phyloP scores from a whole-genome alignment of 192 early-diverging fungal genomes.

The Mortierella alpina region DNA sequence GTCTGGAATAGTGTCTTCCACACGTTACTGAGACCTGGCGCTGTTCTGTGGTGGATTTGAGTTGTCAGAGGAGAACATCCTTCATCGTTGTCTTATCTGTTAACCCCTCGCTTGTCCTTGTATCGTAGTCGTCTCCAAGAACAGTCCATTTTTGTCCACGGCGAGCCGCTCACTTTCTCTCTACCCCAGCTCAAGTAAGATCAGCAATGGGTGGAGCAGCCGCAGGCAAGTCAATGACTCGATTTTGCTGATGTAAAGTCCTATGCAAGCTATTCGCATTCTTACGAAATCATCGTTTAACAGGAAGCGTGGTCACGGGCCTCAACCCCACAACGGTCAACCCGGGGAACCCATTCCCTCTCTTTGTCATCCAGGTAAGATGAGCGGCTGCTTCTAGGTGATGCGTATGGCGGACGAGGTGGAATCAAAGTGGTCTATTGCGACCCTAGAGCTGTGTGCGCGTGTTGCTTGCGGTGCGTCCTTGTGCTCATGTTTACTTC shows the following conservation, averaged over 20 bases:
- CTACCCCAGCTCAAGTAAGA: neutral
- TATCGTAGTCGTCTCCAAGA: neutral
- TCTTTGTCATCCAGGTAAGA: conserved; percentile 84
- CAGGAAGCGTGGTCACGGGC: conserved; percentile 72
- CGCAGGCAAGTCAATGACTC: neutral
- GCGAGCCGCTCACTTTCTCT: neutral
- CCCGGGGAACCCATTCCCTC: conserved; percentile 64
- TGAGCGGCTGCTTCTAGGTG: neutral
- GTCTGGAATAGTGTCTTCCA: too few relatives aligned
- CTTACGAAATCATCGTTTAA: neutral
- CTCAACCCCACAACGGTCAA: conserved; percentile 69
- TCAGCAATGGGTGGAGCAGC: neutral
- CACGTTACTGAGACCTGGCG: too few relatives aligned
- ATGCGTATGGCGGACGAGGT: neutral
- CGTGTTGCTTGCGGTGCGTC: neutral
- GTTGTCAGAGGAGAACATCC: too few relatives aligned
- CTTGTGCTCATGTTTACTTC: too few relatives aligned
- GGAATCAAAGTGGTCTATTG: neutral
- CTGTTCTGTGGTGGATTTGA: too few relatives aligned
- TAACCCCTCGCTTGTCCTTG: neutral
- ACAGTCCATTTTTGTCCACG: neutral
- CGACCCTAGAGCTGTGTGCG: neutral
- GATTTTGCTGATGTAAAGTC: too few relatives aligned
- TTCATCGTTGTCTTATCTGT: too few relatives aligned
- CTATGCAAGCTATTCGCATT: neutral